Conservation (phyloP, 1,284 basidiomycete genomes). For the Cystobasidiaceae sp. region DNA sequence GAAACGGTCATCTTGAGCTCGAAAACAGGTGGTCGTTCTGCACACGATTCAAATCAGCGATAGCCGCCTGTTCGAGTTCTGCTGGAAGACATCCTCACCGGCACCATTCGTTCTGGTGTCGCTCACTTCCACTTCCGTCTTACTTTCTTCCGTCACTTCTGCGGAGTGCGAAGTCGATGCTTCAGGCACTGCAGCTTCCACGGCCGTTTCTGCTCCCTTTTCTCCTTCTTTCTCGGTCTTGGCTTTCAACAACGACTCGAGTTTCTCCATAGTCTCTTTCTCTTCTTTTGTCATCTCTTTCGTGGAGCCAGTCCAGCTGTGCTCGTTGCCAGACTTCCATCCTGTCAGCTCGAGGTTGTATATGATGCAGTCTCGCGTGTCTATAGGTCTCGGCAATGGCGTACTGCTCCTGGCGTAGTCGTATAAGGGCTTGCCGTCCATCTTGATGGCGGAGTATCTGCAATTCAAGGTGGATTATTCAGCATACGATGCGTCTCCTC, state of each 20-base stretch:
- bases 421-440: slow-evolving; percentile 93
- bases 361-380: slow-evolving; percentile 75
- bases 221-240: slow-evolving; percentile 57
- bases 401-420: slow-evolving; percentile 90
- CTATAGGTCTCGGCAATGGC: slow-evolving; percentile 87
- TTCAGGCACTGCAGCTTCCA: background rate
- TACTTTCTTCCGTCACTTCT: no score
- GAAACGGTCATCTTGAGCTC: slow-evolving; percentile 84
- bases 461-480: background rate
- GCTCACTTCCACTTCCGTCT: no score
- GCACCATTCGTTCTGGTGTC: no score
- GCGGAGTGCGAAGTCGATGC: no score
- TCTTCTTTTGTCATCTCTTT: slow-evolving; percentile 59
- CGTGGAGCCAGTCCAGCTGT: slow-evolving; percentile 37
- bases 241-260: slow-evolving; percentile 51
- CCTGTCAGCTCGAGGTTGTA: slow-evolving; percentile 63
- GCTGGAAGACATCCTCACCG: no score
- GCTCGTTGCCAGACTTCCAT: slow-evolving; percentile 42
- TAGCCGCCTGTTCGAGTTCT: no score
- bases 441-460: slow-evolving; percentile 95
- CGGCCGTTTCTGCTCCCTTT: slow-evolving; percentile 36
- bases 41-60: no score
- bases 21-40: slow-evolving; percentile 63
- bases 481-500: no score
- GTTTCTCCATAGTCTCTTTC: slow-evolving; percentile 61